Evolutionary conservation across 2,329 filamentous ascomycete species (phyloP), one percentile per base, ranked within the genome.

Genomic region (Magnaporthiopsis rhizophila): DNA sequence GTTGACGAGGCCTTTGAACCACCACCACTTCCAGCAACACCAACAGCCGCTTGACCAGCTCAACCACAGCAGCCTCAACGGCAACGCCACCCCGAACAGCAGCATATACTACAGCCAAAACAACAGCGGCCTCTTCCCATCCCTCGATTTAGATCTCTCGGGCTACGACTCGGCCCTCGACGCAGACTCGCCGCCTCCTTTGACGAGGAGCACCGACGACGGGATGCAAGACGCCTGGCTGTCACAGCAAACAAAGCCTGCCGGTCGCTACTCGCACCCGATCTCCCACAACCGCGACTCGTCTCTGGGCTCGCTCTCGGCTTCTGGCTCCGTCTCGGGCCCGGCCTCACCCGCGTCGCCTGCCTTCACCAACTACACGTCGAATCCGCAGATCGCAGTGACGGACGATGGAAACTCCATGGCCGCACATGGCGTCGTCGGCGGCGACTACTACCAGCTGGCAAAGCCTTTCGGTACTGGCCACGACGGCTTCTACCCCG

Each of bases 231-330:
- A 62, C 60, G 12, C 50, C 60, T 45, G 60, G 50, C 26, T 50
- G 38, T 24, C 50, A 36, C 36, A 50, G 50, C 34, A 28, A 38
- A 26, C 60, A 62, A 45, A 62, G 60, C 60, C 60, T 30, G 38
- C 38, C 38, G 28, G 60, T 26, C 36, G 21, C 36, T 38, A 62
- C 36, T 50, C 38, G 50, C 36, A n/a, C 11, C 60, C 28, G 9
- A 36, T 38, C 12, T 70, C 78, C 32, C 85, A 88, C 69, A 79
- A 87, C 59, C 81, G 85, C 68, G 84, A 87, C 67, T 84, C 85
- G 2, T 87, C 85, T 8, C 75, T 86, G 53, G 87, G 85, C 0
- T 87, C 86, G 0, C 69, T 87, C 57, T 84, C 83, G 13, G 87
- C 85, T 0, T 79, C 82, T 50, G 83, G 82, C n/a, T 84, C 83